Evolutionary conservation across 2,329 filamentous ascomycete genomes (phyloP), one percentile per base, ranked within the genome.

Genomic region (Aotearoamyces nothofagi): DNA sequence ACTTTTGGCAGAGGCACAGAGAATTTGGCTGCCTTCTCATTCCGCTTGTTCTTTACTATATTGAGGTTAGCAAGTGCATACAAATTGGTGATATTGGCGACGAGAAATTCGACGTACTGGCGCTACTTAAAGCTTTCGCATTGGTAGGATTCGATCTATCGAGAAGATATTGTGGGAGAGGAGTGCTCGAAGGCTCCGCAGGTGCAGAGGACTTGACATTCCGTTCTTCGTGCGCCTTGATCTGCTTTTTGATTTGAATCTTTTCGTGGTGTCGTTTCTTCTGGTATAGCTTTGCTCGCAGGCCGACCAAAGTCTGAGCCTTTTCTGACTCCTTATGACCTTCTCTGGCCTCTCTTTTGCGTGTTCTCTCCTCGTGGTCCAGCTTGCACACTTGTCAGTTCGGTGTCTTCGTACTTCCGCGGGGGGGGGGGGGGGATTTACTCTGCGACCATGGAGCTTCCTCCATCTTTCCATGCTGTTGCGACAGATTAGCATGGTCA

Each of bases 1-100:
- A 96, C 90, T 60, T 93, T 94, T 19, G 90, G 90, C 47, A 98
- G 55, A 2, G 90, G 90, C 22, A 96, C 90, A 17, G 69, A 70
- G 53, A 94, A 96, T 51, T 87, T 81, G 28, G 90, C 90, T 5
- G 86, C 83, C 67, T 94, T 93, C 55, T 93, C 92, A 38, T 69
- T 69, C 22, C 90, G 69, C 66, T 93, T 93, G 56, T 94, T 83
- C 69, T 96, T 98, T n/a, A n/a, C n/a, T n/a, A n/a, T 61, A 94
- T 30, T 33, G 17, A 26, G 11, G 14, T 33, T 17, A 36, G 33
- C 15, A 22, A 26, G 11, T 14, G 25, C 7, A 17, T 9, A 16
- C 10, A 12, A 23, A 17, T n/a, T n/a, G n/a, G n/a, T n/a, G n/a
- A n/a, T n/a, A n/a, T n/a, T n/a, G n/a, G n/a, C n/a, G n/a, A n/a